Percentiles rank a stretch among this genome's conserved stretches.
Evolutionary conservation across 1,139 yeast species (phyloP).

Genomic region (Pichia sp.): DNA sequence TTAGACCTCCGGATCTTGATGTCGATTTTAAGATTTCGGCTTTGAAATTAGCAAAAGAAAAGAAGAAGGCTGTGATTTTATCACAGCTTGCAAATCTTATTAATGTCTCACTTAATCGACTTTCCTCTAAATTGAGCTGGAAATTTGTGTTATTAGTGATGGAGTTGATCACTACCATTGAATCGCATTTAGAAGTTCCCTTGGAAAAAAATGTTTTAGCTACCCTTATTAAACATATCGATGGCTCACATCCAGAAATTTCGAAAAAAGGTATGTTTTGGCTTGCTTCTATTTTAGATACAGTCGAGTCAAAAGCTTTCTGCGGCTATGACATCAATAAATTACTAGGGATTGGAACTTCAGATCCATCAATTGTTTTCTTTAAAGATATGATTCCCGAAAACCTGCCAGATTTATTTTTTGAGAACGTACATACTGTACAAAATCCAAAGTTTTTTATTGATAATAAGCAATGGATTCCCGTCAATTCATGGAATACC

Average conservation of each 20-base stretch:
- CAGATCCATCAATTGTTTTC: constrained; percentile 12
- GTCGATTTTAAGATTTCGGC: constrained; percentile 50
- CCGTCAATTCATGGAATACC: constrained; percentile 79
- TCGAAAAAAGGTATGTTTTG: constrained; percentile 61
- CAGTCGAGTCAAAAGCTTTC: constrained; percentile 44
- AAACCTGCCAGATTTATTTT: constrained; percentile 34
- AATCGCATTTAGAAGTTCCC: constrained; percentile 46
- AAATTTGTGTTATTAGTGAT: constrained; percentile 50
- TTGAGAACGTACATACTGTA: constrained; percentile 44
- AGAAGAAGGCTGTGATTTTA: constrained; percentile 39
- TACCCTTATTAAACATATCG: constrained; percentile 44
- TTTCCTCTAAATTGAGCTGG: constrained; percentile 52
- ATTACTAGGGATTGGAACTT: constrained; percentile 35
- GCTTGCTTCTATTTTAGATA: constrained; percentile 46
- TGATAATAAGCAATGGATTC: constrained; percentile 49
- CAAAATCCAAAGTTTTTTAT: constrained; percentile 44
- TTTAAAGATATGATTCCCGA: constrained; percentile 23
- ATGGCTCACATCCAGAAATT: constrained; percentile 67
- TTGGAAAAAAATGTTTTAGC: constrained; percentile 36
- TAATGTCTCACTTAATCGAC: constrained; percentile 31
- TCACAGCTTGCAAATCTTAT: constrained; percentile 38
- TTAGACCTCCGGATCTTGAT: constrained; percentile 53
- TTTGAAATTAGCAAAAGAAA: constrained; percentile 50
- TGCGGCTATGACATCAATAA: constrained; percentile 43
- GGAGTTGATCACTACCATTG: constrained; percentile 45